phyloP scores from a whole-genome alignment of 306 rosid genomes.

The Canavalia gladiata region DNA sequence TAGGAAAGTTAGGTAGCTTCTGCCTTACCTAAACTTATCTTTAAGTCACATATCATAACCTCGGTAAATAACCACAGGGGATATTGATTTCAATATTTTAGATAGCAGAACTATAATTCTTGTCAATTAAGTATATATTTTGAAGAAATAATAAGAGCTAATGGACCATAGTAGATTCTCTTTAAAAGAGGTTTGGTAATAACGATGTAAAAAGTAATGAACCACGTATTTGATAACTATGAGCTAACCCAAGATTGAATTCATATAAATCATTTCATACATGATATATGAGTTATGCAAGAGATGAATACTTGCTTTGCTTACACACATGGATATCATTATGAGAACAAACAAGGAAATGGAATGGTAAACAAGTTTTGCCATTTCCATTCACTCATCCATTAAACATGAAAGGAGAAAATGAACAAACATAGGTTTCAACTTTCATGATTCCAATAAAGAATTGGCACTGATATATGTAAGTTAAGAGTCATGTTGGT shows the following conservation, averaged over 20 bases:
- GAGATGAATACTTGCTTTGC: conserved; percentile 12
- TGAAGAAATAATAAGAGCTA: too few species aligned
- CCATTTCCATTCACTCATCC: conserved; percentile 18
- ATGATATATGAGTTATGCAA: neutral
- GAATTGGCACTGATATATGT: conserved; percentile 21
- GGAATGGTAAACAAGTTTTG: conserved; percentile 20
- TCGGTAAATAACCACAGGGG: neutral
- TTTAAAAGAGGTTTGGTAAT: too few species aligned
- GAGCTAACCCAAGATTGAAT: too few species aligned
- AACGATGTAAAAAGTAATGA: too few species aligned
- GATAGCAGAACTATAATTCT: conserved; percentile 5
- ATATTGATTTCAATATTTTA: conserved; percentile 5
- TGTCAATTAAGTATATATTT: neutral
- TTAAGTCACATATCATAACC: conserved; percentile 41
- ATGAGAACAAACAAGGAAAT: neutral
- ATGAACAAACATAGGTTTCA: conserved; percentile 33
- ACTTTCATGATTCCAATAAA: conserved; percentile 47
- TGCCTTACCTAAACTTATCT: conserved; percentile 40
- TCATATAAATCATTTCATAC: neutral
- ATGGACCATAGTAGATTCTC: too few species aligned
- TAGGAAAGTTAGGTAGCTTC: conserved; percentile 38
- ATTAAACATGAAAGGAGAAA: conserved; percentile 40
- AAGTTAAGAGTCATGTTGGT: conserved; percentile 34
- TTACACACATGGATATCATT: conserved; percentile 9
- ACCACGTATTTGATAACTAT: too few species aligned